Conservation (phyloP, 75 land plant species). For the Pseudotsuga menziesii region DNA sequence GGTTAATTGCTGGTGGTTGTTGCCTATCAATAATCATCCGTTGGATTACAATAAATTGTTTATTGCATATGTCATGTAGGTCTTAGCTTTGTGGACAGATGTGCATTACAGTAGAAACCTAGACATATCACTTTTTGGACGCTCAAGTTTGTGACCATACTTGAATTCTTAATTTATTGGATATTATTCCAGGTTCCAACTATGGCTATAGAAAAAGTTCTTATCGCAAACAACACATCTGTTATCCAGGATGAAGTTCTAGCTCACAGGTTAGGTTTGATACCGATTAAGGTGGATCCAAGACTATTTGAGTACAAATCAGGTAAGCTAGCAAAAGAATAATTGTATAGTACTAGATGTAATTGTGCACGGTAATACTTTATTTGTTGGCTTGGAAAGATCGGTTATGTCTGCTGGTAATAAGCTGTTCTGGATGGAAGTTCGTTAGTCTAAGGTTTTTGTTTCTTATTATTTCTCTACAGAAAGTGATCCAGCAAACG, state of each 20-base stretch:
- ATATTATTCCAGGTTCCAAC: slow-evolving; percentile 69
- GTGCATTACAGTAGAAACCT: neutral
- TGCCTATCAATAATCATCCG: neutral
- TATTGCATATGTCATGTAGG: neutral
- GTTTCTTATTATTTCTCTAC: slow-evolving; percentile 3
- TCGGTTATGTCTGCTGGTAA: neutral
- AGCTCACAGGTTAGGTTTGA: slow-evolving; percentile 87
- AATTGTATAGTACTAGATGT: neutral
- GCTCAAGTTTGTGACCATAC: too few species aligned
- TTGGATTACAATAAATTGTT: neutral
- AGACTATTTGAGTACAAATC: slow-evolving; percentile 72
- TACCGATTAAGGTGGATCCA: slow-evolving; percentile 86
- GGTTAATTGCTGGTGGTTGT: neutral
- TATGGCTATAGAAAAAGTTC: slow-evolving; percentile 96
- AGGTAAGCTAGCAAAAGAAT: slow-evolving; percentile 33
- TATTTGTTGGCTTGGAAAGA: neutral
- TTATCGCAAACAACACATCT: slow-evolving; percentile 87
- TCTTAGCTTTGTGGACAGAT: neutral
- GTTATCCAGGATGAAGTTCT: slow-evolving; percentile 89
- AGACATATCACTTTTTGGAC: neutral
- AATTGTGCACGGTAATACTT: neutral
- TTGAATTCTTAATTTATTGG: neutral
- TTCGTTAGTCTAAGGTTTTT: neutral
- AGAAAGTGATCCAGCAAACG: slow-evolving; percentile 84
- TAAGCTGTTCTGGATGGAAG: neutral